Conservation (phyloP, 78 protist species). For the Dictyostelium discoideum region dicty_2.7 NC_007091.3:3359001-3359500, state of each 20-base stretch:
- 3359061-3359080: not conserved
- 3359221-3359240: not conserved
- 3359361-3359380: conserved; percentile 31
- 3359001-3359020: not conserved
- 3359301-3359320: conserved; percentile 47
- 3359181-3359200: not conserved
- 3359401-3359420: not conserved
- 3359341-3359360: conserved; percentile 47
- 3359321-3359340: conserved; percentile 14
- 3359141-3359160: not conserved
- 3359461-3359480: not conserved
- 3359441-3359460: not conserved
- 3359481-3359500: not conserved
- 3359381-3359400: conserved; percentile 24
- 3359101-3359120: not conserved
- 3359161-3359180: conserved; percentile 1
- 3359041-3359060: not conserved
- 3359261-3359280: not conserved
- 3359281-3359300: not conserved
- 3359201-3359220: not conserved
- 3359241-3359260: not conserved
- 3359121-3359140: not conserved
- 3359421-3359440: not conserved
- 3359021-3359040: not conserved
- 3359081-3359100: not conserved